These are phyloP conservation scores for Begonia peltatifolia DNA, from an alignment of 306 rosid genomes.

Conservation along the genomic window DNA sequence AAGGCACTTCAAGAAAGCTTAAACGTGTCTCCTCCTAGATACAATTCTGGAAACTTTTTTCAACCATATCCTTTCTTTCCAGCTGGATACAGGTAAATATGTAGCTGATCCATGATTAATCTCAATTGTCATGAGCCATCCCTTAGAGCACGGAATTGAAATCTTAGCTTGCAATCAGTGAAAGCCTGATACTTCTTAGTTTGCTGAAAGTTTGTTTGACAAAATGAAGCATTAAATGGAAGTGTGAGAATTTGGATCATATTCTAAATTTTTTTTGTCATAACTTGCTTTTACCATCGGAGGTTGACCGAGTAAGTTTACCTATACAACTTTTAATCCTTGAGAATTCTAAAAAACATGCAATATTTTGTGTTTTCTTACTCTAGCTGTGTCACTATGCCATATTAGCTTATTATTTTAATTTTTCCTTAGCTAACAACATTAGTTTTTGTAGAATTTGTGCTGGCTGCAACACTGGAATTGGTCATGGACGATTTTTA, in stretches of 20 bases:
- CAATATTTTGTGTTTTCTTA: not conserved
- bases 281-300: not conserved
- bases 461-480: constrained; percentile 79
- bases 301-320: not conserved
- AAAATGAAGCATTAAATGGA: no score
- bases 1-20: constrained; percentile 86
- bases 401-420: constrained; percentile 34
- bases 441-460: constrained; percentile 44
- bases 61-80: constrained; percentile 44
- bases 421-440: constrained; percentile 7
- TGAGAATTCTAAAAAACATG: not conserved
- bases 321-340: not conserved
- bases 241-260: no score
- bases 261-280: no score
- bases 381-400: constrained; percentile 47
- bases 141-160: not conserved
- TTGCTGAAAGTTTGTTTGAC: not conserved
- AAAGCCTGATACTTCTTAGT: not conserved
- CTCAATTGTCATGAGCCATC: not conserved
- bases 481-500: constrained; percentile 53
- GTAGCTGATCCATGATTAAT: not conserved
- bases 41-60: constrained; percentile 29
- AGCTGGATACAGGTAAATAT: constrained; percentile 56
- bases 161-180: not conserved
- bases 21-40: constrained; percentile 46